Evolutionary conservation across 257 asterid genomes (phyloP), one percentile per base, ranked within the genome.

Genomic region (Ilex aquifolium): DNA sequence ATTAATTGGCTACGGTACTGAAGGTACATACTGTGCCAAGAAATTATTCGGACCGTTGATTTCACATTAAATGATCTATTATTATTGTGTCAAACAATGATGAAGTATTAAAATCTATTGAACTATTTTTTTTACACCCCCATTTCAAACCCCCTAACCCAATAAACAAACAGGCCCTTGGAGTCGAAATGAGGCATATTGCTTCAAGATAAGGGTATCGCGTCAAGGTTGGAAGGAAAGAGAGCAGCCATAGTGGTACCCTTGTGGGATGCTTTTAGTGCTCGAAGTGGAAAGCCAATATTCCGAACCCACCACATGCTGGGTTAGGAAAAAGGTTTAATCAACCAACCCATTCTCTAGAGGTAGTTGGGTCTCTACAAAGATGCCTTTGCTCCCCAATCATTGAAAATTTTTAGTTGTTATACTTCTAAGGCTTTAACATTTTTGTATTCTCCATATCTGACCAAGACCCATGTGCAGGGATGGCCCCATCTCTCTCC

Each of bases 401-500:
- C 27, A 21, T 40, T 44, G 50, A 13, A 75, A 59, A 67, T 30
- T 56, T 15, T 13, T 16, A 4, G 17, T 13, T 30, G 10, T 36
- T 71, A 21, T 21, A 21, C 27, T 21, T 21, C 27, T 0, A 62
- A 30, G 21, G 48, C 5, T 36, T 36, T 31, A 60, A 46, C 10
- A 31, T 12, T 72, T 65, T 32, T 66, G 75, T 64, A 72, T 74
- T 63, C 67, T 65, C 68, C 72, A 42, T 56, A 62, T 66, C 76
- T 71, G 65, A 72, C 72, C 83, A 77, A 16, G 36, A 76, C 66
- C 90, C 95, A 80, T 80, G 82, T 80, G 82, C 76, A 74, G 5
- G 49, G 44, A 67, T 65, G 65, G 31, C 76, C 76, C 69, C 42
- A 36, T 36, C 42, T 75, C 65, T 52, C 63, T 60, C 66, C 12